Evolutionary conservation across 148 eudicot species (phyloP).

Genomic region (Spergularia bocconei): DNA sequence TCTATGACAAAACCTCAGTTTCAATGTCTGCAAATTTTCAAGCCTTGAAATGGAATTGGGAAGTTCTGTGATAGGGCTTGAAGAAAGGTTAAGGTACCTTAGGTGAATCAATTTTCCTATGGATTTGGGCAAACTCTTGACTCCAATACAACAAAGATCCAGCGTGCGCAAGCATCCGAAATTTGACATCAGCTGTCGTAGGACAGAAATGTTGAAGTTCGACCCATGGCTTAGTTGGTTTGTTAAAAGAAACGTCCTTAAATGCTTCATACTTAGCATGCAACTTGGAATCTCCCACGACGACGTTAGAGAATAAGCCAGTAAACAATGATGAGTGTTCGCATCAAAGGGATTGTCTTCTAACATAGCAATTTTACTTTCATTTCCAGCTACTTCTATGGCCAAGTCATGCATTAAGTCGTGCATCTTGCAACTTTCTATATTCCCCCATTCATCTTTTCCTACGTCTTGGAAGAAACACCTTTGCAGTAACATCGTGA

Average conservation of each 20-base stretch:
- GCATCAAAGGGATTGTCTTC: neutral
- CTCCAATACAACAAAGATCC: constrained; percentile 6
- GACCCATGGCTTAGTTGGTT: neutral
- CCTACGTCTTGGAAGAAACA: constrained; percentile 21
- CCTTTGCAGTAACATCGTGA: constrained; percentile 15
- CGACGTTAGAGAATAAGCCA: neutral
- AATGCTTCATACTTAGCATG: neutral
- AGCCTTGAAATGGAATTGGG: constrained; percentile 32
- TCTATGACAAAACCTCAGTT: neutral
- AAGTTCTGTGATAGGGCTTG: neutral
- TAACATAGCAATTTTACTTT: neutral
- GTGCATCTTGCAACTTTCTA: constrained; percentile 26
- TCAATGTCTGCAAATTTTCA: constrained; percentile 39
- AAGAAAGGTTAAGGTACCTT: constrained; percentile 27
- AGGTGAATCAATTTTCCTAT: constrained; percentile 25
- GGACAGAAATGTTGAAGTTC: neutral
- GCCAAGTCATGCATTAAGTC: constrained; percentile 34
- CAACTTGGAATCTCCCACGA: neutral
- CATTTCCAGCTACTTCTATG: constrained; percentile 10
- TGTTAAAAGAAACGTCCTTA: constrained; percentile 23
- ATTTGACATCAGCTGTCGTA: neutral
- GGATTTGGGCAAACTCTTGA: constrained; percentile 19
- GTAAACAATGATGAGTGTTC: constrained; percentile 6
- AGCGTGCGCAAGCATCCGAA: constrained; percentile 19
- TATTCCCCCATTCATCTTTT: constrained; percentile 6